Evolutionary conservation across 768 basidiomycete species (phyloP), one percentile per base, ranked within the genome.

Genomic region (Chalciporus chontae): DNA sequence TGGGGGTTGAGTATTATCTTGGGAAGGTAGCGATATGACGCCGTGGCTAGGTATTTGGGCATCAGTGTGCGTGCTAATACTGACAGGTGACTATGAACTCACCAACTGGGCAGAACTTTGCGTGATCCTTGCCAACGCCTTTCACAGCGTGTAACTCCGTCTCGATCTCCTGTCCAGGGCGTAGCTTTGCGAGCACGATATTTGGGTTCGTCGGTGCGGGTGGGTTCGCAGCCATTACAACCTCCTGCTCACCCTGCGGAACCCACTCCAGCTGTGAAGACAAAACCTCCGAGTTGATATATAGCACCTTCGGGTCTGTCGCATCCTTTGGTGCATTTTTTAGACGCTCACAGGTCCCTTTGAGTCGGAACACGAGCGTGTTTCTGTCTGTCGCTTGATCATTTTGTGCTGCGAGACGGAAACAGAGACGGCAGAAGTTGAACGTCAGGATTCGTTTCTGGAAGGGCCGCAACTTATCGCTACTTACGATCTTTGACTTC

Each of bases 31-130:
- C 96, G 88, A 65, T 98, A 99, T 0, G 94, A 90, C 3, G 96
- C 95, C 7, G 94, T 97, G 3, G 95, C 95, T 94, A n/a, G n/a
- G 23, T 14, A 54, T 8, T 10, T 19, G 15, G 8, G 4, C 10
- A 40, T 58, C 32, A 57, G 38, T 18, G 1, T 13, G 40, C 27
- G n/a, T 46, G n/a, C 26, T 8, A 39, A 26, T 31, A 31, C 19
- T 11, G 1, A 14, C 4, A 18, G 26, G 17, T 11, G 18, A 31
- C 45, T 8, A 38, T 15, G 38, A 7, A 71, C 80, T 49, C 58
- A 90, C 94, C 92, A 45, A 98, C 96, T 26, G 96, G 94, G 50
- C 83, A 90, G 67, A 90, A 99, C 66, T 99, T 99, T 40, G 96
- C 94, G 60, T 99, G 95, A 53, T 94, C 92, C 61, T 90, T 90